These are phyloP conservation scores for Tylopilus sp. DNA, from an alignment of 1,284 basidiomycete species.

Conservation along the genomic window DNA sequence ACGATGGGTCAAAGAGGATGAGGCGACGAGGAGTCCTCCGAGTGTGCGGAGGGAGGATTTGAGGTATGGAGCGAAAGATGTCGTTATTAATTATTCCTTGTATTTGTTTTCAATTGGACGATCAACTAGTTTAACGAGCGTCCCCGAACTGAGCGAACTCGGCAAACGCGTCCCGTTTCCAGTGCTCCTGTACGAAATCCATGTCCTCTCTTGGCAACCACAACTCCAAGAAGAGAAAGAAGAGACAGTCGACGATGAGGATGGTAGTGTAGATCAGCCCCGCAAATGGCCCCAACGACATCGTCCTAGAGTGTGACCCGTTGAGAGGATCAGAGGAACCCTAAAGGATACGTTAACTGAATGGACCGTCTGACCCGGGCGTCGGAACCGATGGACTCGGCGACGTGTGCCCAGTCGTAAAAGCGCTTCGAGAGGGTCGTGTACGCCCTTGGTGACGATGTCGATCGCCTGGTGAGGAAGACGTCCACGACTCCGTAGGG, in stretches of 20 bases:
- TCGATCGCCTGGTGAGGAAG: conserved; percentile 50
- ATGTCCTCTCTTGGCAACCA: conserved; percentile 64
- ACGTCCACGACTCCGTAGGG: conserved; percentile 6
- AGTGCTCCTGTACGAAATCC: conserved; percentile 56
- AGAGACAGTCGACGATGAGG: conserved; percentile 74
- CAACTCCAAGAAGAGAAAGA: conserved; percentile 74
- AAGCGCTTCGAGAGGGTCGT: conserved; percentile 73
- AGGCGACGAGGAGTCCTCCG: no score
- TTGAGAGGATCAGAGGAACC: no score
- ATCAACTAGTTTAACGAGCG: neutral
- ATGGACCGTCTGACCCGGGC: conserved; percentile 67
- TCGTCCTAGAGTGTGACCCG: conserved; percentile 35
- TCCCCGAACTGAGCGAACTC: conserved; percentile 25
- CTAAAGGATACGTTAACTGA: no score
- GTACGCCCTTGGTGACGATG: conserved; percentile 62
- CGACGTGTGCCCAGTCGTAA: conserved; percentile 86
- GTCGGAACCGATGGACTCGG: conserved; percentile 62
- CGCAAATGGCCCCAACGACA: conserved; percentile 65
- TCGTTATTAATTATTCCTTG: no score
- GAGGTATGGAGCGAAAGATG: no score
- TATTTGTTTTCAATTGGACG: conserved; percentile 7
- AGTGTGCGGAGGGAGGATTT: no score
- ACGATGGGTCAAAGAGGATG: no score
- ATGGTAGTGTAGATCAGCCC: conserved; percentile 79
- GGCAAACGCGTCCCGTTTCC: conserved; percentile 37